phyloP scores from a whole-genome alignment of 176 grass and related monocot species.

The Miscanthus lutarioriparius region DNA sequence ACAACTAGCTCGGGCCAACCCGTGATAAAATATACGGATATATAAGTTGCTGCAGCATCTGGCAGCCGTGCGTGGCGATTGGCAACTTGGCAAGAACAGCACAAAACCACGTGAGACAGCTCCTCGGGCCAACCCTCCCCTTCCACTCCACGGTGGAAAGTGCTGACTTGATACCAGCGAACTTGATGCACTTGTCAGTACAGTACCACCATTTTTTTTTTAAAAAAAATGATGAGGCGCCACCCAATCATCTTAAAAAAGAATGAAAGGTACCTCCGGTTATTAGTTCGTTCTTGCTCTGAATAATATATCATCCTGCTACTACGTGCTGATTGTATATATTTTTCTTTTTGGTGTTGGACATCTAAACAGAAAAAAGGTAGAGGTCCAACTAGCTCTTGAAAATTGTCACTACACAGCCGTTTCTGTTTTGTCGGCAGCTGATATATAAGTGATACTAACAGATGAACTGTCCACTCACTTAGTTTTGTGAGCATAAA shows the following conservation, averaged over 20 bases:
- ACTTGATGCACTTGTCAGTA: conserved; percentile 31
- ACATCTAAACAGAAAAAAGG: neutral
- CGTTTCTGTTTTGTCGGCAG: conserved; percentile 24
- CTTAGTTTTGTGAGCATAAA: neutral
- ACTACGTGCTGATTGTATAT: neutral
- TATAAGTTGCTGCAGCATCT: neutral
- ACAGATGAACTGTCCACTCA: neutral
- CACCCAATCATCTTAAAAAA: neutral
- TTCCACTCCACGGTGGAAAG: too few relatives aligned
- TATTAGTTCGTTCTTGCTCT: neutral
- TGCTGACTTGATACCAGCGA: too few relatives aligned
- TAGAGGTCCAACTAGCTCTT: neutral
- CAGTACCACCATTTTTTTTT: neutral
- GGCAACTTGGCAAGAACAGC: conserved; percentile 10
- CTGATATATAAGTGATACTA: neutral
- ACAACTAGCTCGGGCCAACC: too few relatives aligned
- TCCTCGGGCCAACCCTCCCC: too few relatives aligned
- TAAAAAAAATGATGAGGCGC: neutral
- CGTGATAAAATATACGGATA: neutral
- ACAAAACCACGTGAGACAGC: conserved; percentile 40
- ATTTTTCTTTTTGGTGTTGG: neutral
- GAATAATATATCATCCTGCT: neutral
- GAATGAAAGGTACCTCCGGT: neutral
- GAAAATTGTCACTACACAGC: neutral
- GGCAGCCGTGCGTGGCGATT: neutral